These are phyloP conservation scores for Theobroma cacao DNA, from an alignment of 345 rosid species.

Conservation along the genomic window DNA sequence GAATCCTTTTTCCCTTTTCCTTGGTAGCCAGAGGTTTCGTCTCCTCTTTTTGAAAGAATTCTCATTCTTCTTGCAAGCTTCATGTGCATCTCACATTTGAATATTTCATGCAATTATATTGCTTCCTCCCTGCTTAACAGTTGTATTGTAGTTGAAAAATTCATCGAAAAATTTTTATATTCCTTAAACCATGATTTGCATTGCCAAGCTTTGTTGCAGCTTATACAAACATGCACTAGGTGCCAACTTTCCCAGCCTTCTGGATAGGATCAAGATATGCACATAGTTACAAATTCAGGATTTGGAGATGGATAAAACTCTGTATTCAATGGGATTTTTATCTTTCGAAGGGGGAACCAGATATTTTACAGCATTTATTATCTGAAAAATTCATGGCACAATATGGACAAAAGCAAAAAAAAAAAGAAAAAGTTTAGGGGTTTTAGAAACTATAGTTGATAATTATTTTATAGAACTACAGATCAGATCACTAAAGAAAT, in stretches of 20 bases:
- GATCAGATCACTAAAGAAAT: too few species aligned
- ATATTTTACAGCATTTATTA: too few species aligned
- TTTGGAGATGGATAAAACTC: not conserved
- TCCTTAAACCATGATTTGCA: not conserved
- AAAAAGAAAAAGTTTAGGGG: not conserved
- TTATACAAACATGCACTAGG: not conserved
- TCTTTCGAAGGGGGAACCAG: not conserved
- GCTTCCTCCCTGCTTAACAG: conserved; percentile 12
- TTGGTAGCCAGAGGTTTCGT: conserved; percentile 16
- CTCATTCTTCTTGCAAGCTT: conserved; percentile 17
- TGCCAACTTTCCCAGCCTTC: not conserved
- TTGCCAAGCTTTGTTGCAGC: not conserved
- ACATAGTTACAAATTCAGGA: not conserved
- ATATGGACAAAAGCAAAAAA: too few species aligned
- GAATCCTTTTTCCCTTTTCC: conserved; percentile 17
- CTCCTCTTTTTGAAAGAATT: conserved; percentile 18
- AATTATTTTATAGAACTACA: too few species aligned
- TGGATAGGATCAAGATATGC: not conserved
- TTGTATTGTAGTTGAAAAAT: conserved; percentile 10
- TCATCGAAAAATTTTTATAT: not conserved
- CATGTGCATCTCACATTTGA: conserved; percentile 17
- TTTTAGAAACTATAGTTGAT: too few species aligned
- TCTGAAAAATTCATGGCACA: not conserved
- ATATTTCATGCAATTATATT: conserved; percentile 19
- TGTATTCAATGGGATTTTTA: not conserved